These are phyloP conservation scores for Rhododendron ferrugineum DNA, from an alignment of 148 eudicot species.

Conservation along the genomic window DNA sequence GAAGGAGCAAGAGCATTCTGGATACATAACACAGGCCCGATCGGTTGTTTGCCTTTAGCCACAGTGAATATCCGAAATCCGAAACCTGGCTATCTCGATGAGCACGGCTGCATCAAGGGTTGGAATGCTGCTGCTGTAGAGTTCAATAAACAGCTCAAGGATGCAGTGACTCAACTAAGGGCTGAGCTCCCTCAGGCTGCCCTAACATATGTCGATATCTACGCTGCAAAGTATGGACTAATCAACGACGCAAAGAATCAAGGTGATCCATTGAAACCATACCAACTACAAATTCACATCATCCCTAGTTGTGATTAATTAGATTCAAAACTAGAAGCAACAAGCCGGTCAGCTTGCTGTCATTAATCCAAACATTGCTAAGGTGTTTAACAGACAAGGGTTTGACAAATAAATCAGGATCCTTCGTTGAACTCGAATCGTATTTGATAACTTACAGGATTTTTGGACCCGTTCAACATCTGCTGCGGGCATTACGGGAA, in stretches of 20 bases:
- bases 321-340: too few relatives aligned
- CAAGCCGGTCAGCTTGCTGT: too few relatives aligned
- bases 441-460: conserved; percentile 13
- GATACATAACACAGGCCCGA: conserved; percentile 35
- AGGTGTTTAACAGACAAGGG: too few relatives aligned
- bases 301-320: too few relatives aligned
- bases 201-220: conserved; percentile 47
- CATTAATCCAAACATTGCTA: too few relatives aligned
- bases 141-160: conserved; percentile 13
- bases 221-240: conserved; percentile 40
- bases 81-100: not conserved
- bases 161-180: conserved; percentile 33
- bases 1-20: not conserved
- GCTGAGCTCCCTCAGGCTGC: conserved; percentile 38
- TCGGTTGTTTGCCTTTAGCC: conserved; percentile 27
- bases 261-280: conserved; percentile 7
- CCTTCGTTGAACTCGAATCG: too few relatives aligned
- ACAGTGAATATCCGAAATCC: not conserved
- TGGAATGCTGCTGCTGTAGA: not conserved
- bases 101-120: conserved; percentile 4
- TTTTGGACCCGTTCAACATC: conserved; percentile 13
- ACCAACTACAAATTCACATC: not conserved
- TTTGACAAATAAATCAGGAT: too few relatives aligned
- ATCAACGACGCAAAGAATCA: conserved; percentile 30
- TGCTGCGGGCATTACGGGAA: conserved; percentile 22